phyloP scores from a whole-genome alignment of 2,329 filamentous ascomycete species.

The Coniochaeta prunicola region DNA sequence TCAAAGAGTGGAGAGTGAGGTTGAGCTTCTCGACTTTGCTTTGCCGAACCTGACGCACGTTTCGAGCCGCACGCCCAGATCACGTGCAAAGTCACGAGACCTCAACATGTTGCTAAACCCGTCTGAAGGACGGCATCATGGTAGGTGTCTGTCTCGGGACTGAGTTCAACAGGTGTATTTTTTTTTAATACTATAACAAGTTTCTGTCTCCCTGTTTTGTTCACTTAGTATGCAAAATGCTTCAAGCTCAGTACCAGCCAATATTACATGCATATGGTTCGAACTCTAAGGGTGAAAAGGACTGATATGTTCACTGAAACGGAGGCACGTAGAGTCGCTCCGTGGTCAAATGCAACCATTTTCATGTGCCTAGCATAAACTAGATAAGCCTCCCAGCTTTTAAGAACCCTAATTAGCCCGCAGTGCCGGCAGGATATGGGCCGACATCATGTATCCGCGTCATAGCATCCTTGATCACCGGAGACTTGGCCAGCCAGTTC shows the following conservation, averaged over 20 bases:
- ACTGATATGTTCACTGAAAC: no score
- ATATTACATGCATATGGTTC: no score
- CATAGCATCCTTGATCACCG: background rate
- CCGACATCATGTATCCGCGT: background rate
- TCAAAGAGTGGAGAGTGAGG: constrained; percentile 40
- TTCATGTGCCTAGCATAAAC: background rate
- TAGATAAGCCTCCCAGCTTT: background rate
- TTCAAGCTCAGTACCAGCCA: no score
- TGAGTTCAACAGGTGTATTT: background rate
- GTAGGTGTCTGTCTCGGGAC: no score
- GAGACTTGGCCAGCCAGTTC: background rate
- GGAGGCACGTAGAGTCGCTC: no score
- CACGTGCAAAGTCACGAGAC: background rate
- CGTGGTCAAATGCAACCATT: background rate
- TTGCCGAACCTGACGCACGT: constrained; percentile 28
- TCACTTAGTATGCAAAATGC: no score
- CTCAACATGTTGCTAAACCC: no score
- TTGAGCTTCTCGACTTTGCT: constrained; percentile 38
- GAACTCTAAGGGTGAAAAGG: no score
- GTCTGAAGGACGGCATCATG: no score
- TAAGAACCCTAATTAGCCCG: background rate
- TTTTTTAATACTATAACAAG: no score
- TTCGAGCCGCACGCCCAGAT: background rate
- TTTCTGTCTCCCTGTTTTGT: no score
- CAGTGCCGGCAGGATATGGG: background rate